These are phyloP conservation scores for Scheffersomyces coipomensis DNA, from an alignment of 805 yeast genomes.

Conservation along the genomic window DNA sequence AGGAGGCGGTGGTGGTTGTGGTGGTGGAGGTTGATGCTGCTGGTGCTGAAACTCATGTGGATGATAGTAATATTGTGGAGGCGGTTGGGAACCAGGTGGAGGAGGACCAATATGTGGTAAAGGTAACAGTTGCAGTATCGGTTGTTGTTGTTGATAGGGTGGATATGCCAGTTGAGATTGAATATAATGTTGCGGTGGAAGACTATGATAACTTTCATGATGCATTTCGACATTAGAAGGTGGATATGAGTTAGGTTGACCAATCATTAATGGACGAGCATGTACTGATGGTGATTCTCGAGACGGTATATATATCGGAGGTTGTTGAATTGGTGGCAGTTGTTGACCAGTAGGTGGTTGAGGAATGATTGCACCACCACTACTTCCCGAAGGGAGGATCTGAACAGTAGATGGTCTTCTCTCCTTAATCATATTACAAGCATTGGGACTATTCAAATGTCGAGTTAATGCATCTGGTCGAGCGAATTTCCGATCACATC, in stretches of 20 bases:
- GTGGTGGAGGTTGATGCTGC: constrained; percentile 1
- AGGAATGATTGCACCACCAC: too few species aligned
- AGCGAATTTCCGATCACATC: constrained; percentile 66
- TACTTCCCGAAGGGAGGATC: too few species aligned
- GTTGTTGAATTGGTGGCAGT: too few species aligned
- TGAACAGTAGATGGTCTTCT: background rate
- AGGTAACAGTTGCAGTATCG: constrained; percentile 6
- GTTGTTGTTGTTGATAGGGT: constrained; percentile 11
- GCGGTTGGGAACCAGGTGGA: background rate
- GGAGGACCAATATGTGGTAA: constrained; percentile 1
- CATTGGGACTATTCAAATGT: constrained; percentile 51
- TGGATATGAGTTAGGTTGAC: too few species aligned
- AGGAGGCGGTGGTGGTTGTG: constrained; percentile 4
- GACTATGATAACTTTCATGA: too few species aligned
- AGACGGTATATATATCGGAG: too few species aligned
- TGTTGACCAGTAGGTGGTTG: too few species aligned
- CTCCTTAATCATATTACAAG: constrained; percentile 18
- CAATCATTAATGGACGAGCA: too few species aligned
- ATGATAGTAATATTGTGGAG: background rate
- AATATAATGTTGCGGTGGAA: too few species aligned
- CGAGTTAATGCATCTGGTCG: constrained; percentile 74
- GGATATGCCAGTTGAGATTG: too few species aligned
- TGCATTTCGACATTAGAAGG: too few species aligned
- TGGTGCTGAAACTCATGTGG: constrained; percentile 3
- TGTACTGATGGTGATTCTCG: too few species aligned